phyloP scores from a whole-genome alignment of 371 early-diverging fungal species.

The Cokeromyces recurvatus region DNA sequence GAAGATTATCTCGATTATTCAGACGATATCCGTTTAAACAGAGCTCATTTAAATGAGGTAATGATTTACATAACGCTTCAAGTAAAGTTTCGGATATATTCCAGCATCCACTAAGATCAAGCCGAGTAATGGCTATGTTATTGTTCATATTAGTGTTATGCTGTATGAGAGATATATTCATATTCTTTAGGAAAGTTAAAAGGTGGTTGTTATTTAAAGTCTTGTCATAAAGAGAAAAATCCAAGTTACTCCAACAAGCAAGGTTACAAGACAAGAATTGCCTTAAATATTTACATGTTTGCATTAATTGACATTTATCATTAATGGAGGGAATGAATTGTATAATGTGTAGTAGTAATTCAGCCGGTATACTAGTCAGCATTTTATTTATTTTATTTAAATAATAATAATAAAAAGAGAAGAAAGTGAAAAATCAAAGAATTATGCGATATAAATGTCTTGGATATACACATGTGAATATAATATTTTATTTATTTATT shows the following conservation, averaged over 20 bases:
- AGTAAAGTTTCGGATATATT: conserved; percentile 23
- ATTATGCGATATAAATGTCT: too few species aligned
- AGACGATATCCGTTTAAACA: conserved; percentile 23
- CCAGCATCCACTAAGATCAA: conserved; percentile 36
- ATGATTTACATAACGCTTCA: conserved; percentile 16
- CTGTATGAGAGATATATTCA: conserved; percentile 13
- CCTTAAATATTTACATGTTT: conserved; percentile 19
- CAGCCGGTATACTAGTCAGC: conserved; percentile 17
- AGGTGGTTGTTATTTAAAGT: conserved; percentile 17
- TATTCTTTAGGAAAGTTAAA: conserved; percentile 19
- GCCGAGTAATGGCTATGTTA: neutral
- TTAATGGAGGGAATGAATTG: conserved; percentile 3
- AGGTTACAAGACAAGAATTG: conserved; percentile 16
- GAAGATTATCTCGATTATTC: neutral
- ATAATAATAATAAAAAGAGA: neutral
- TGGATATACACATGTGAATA: too few species aligned
- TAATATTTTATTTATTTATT: too few species aligned
- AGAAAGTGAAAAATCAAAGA: neutral
- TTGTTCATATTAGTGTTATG: neutral
- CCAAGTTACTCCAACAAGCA: conserved; percentile 31
- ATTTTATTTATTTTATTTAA: too few species aligned
- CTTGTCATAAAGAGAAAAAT: conserved; percentile 24
- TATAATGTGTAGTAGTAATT: conserved; percentile 19
- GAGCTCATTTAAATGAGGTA: conserved; percentile 17
- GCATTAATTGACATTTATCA: conserved; percentile 30